phyloP scores from a whole-genome alignment of 179 eudicot genomes.

The Vitellaria paradoxa region DNA sequence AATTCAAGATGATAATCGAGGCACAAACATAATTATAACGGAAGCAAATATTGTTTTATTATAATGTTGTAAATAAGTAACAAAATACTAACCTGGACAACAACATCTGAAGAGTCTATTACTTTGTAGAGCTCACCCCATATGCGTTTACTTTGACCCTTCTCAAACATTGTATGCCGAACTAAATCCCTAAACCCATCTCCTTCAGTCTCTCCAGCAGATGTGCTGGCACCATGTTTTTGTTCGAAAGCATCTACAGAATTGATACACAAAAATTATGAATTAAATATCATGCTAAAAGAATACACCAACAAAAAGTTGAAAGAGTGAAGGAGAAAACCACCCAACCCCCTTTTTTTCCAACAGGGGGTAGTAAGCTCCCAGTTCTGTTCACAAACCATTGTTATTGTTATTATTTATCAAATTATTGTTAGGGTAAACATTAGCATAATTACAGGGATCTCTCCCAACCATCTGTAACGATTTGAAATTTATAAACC shows the following conservation, averaged over 20 bases:
- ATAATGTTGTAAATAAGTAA: not conserved
- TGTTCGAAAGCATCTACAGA: constrained; percentile 72
- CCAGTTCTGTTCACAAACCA: too few species aligned
- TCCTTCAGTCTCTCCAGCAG: constrained; percentile 54
- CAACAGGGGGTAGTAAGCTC: too few species aligned
- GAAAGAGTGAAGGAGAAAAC: not conserved
- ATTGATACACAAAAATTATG: constrained; percentile 3
- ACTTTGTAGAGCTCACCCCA: constrained; percentile 99
- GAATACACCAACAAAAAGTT: not conserved
- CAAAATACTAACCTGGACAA: constrained; percentile 71
- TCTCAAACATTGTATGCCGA: constrained; percentile 93
- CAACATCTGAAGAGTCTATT: constrained; percentile 94
- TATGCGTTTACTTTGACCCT: constrained; percentile 98
- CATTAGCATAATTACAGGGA: too few species aligned
- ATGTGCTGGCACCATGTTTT: constrained; percentile 44
- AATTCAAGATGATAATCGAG: not conserved
- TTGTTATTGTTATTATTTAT: too few species aligned
- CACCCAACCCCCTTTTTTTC: too few species aligned
- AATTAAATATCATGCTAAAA: not conserved
- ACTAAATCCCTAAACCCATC: constrained; percentile 97
- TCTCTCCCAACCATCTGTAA: too few species aligned
- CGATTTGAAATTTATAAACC: too few species aligned
- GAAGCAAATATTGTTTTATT: not conserved
- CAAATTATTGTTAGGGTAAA: too few species aligned
- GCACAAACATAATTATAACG: not conserved